Conservation (phyloP, 768 basidiomycete species). For the Mycena sanguinolenta region DNA sequence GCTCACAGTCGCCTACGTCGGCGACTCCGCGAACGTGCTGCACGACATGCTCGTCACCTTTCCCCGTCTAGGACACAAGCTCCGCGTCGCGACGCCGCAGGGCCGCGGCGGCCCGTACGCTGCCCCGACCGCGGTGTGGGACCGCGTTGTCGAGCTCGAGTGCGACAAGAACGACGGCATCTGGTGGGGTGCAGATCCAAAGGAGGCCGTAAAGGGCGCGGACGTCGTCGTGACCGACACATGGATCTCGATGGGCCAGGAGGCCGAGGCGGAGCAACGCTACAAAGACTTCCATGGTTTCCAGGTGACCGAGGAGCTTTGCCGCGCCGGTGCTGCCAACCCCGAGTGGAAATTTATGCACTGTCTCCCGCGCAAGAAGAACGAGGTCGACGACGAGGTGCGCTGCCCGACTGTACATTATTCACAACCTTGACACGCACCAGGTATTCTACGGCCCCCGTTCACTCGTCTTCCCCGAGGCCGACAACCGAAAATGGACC, state of each 20-base stretch:
- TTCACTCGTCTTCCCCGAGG: conserved; percentile 92
- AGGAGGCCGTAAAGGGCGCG: conserved; percentile 89
- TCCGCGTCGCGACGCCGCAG: conserved; percentile 87
- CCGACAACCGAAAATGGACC: conserved; percentile 98
- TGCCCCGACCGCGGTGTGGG: conserved; percentile 82
- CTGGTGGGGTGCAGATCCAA: conserved; percentile 82
- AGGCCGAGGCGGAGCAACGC: conserved; percentile 91
- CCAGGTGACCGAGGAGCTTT: conserved; percentile 93
- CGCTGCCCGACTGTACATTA: conserved; percentile 31
- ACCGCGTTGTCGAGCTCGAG: conserved; percentile 79
- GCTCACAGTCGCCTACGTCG: conserved; percentile 92
- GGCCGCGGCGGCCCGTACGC: conserved; percentile 66
- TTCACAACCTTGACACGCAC: neutral
- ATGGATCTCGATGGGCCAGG: conserved; percentile 99
- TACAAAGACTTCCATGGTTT: conserved; percentile 91
- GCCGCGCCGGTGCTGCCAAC: conserved; percentile 84
- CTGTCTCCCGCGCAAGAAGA: conserved; percentile 91
- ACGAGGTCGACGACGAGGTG: conserved; percentile 98
- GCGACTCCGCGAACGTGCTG: conserved; percentile 94
- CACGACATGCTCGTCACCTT: conserved; percentile 98
- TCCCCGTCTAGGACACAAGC: conserved; percentile 89
- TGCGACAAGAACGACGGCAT: conserved; percentile 73
- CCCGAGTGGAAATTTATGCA: conserved; percentile 96
- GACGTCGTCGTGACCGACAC: conserved; percentile 98
- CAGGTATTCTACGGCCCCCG: conserved; percentile 95